phyloP scores from a whole-genome alignment of 2,329 filamentous ascomycete genomes.

The Rhinocladiella mackenziei region DNA sequence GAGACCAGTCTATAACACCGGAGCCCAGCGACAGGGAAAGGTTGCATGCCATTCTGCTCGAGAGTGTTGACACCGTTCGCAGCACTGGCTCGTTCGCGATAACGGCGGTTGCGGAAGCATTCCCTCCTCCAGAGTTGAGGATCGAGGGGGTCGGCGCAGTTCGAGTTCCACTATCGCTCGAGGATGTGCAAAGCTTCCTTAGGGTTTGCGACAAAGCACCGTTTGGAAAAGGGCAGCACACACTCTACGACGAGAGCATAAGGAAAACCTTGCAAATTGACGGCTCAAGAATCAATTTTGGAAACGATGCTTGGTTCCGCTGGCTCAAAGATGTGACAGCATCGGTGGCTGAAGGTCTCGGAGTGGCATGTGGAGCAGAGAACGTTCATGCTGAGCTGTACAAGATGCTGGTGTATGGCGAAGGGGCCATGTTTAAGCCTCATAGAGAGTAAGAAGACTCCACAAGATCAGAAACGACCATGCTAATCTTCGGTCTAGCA shows the following conservation, averaged over 20 bases:
- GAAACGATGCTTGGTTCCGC: slow-evolving; percentile 34
- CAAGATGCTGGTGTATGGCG: slow-evolving; percentile 50
- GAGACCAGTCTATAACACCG: too few relatives aligned
- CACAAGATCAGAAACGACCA: neutral
- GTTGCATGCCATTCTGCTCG: too few relatives aligned
- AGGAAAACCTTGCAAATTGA: slow-evolving; percentile 46
- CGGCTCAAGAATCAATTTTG: slow-evolving; percentile 38
- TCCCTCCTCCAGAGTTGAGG: too few relatives aligned
- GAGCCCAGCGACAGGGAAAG: too few relatives aligned
- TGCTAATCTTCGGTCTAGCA: slow-evolving; percentile 21
- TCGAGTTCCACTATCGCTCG: slow-evolving; percentile 20
- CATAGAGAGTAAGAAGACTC: slow-evolving; percentile 45
- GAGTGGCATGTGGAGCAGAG: slow-evolving; percentile 27
- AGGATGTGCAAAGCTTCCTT: slow-evolving; percentile 25
- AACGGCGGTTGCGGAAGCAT: too few relatives aligned
- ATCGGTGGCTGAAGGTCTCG: slow-evolving; percentile 6
- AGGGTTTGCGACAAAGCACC: slow-evolving; percentile 27
- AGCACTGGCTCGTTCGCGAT: too few relatives aligned
- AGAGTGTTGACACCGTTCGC: too few relatives aligned
- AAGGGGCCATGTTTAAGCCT: slow-evolving; percentile 48
- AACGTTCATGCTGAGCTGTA: slow-evolving; percentile 39
- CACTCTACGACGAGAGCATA: slow-evolving; percentile 39
- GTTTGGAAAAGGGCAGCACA: slow-evolving; percentile 39
- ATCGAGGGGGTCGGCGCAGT: slow-evolving; percentile 18
- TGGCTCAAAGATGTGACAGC: slow-evolving; percentile 10